These are phyloP conservation scores for Herpetomonas tarakana DNA, from an alignment of 208 protist species.

Conservation along the genomic window DNA sequence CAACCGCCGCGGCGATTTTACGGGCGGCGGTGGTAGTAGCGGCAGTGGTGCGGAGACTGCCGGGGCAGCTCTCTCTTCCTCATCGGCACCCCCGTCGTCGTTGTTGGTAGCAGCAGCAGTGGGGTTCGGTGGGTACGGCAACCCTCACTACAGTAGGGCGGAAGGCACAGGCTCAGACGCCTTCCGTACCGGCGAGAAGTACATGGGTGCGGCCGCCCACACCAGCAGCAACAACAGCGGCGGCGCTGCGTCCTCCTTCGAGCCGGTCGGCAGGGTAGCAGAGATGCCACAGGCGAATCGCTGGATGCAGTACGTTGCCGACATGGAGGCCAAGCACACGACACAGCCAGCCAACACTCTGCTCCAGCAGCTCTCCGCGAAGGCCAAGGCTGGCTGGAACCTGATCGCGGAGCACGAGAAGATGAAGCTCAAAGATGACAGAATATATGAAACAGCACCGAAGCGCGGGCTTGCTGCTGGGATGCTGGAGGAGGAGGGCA, in stretches of 20 bases:
- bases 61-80: no score
- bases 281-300: slow-evolving; percentile 47
- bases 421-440: slow-evolving; percentile 15
- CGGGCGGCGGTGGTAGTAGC: background rate
- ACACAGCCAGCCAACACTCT: slow-evolving; percentile 9
- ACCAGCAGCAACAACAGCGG: slow-evolving; percentile 7
- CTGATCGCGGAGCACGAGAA: slow-evolving; percentile 19
- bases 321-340: background rate
- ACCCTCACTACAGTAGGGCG: background rate
- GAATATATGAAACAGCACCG: slow-evolving; percentile 8
- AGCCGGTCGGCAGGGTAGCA: slow-evolving; percentile 18
- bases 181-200: background rate
- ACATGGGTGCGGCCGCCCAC: no score
- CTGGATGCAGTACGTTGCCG: slow-evolving; percentile 28
- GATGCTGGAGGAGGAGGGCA: background rate
- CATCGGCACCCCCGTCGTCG: no score
- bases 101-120: no score
- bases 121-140: no score
- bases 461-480: background rate
- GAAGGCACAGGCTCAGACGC: background rate
- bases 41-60: no score
- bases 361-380: slow-evolving; percentile 21
- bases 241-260: background rate
- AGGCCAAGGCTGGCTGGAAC: slow-evolving; percentile 14
- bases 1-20: background rate